phyloP scores from a whole-genome alignment of 176 grass and related monocot genomes.

The Oryza nivara region DNA sequence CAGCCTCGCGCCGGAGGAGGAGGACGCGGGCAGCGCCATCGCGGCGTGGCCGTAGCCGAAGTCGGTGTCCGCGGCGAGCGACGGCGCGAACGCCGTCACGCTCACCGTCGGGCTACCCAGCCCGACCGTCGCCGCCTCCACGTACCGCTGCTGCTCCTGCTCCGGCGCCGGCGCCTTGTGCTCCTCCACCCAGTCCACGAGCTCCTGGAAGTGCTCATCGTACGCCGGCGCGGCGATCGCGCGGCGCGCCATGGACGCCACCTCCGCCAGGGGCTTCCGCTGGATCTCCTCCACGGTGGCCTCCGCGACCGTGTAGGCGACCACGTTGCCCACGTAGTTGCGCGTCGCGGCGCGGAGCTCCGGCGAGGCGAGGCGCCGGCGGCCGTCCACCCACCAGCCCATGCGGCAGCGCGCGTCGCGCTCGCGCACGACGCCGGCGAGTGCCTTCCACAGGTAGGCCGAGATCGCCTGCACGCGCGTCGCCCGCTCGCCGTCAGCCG shows the following conservation, averaged over 20 bases:
- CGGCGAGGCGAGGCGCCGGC: slow-evolving; percentile 3
- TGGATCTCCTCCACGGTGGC: slow-evolving; percentile 37
- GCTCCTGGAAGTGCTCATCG: slow-evolving; percentile 48
- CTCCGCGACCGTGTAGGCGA: slow-evolving; percentile 18
- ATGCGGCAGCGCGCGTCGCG: slow-evolving; percentile 40
- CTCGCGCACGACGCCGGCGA: slow-evolving; percentile 15
- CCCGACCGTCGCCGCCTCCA: slow-evolving; percentile 32
- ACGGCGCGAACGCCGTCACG: background rate
- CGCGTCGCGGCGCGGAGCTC: slow-evolving; percentile 9
- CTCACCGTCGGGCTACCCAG: slow-evolving; percentile 39
- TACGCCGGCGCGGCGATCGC: background rate
- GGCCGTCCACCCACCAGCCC: slow-evolving; percentile 44
- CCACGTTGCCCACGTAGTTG: slow-evolving; percentile 44
- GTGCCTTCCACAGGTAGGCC: slow-evolving; percentile 50
- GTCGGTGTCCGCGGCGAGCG: slow-evolving; percentile 37
- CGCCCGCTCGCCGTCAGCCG: background rate
- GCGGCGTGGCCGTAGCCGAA: slow-evolving; percentile 47
- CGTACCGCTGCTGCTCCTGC: background rate
- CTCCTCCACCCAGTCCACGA: slow-evolving; percentile 54
- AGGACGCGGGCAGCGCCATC: background rate
- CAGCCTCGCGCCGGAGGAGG: background rate
- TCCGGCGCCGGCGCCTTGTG: slow-evolving; percentile 20
- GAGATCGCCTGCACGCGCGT: slow-evolving; percentile 47
- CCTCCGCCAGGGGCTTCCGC: background rate
- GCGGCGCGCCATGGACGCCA: background rate